Evolutionary conservation across 139 green algal species (phyloP).

Genomic region (Yamagishiella unicocca): DNA sequence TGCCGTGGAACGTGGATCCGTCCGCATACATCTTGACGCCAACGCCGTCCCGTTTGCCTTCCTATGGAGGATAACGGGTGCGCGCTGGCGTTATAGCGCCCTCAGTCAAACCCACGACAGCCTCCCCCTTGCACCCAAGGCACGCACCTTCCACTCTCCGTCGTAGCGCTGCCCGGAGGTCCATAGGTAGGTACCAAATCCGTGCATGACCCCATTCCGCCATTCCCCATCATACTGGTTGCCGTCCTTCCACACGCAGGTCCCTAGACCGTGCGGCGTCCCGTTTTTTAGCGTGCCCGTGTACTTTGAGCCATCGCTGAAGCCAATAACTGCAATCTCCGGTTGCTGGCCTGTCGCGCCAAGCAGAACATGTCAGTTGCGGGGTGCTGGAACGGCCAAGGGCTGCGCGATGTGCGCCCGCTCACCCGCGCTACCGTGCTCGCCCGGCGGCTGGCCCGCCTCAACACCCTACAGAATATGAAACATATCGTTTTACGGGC

Average conservation of each 20-base stretch:
- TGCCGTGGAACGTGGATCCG: conserved; percentile 87
- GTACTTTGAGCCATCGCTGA: conserved; percentile 63
- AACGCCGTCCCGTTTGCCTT: conserved; percentile 81
- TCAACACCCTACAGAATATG: conserved; percentile 2
- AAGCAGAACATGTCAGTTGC: background rate
- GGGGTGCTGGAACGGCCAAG: background rate
- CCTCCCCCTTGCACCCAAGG: too few relatives aligned
- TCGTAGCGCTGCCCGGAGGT: conserved; percentile 89
- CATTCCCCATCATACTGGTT: conserved; percentile 95
- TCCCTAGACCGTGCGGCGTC: conserved; percentile 65
- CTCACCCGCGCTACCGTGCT: conserved; percentile 7
- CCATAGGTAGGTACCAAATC: conserved; percentile 93
- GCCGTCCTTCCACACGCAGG: conserved; percentile 75
- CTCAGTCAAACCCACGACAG: too few relatives aligned
- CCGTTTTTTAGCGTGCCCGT: conserved; percentile 64
- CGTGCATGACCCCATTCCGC: conserved; percentile 87
- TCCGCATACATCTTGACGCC: conserved; percentile 91
- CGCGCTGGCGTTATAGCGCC: too few relatives aligned
- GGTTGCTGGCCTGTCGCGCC: conserved; percentile 12
- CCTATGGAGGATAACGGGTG: too few relatives aligned
- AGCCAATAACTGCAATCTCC: conserved; percentile 56
- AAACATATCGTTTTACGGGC: background rate
- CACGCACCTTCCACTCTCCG: conserved; percentile 86
- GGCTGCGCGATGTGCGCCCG: background rate
- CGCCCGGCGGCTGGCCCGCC: conserved; percentile 15